Conservation (phyloP, 805 yeast genomes). For the Spencermartinsiella europaea region DNA sequence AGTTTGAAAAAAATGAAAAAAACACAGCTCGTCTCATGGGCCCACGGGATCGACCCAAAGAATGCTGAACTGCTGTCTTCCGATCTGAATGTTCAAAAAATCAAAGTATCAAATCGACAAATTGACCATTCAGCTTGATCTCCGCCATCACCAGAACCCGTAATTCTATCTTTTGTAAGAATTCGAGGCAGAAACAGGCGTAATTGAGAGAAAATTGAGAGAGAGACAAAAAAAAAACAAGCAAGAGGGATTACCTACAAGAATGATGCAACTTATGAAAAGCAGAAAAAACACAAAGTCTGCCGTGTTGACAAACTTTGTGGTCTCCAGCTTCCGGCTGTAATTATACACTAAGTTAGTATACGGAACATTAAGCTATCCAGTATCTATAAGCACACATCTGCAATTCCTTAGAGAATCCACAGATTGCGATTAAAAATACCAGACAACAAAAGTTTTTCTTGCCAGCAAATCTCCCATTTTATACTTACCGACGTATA, state of each 20-base stretch:
- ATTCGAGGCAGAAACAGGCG: constrained; percentile 35
- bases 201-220: background rate
- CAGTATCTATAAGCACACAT: too few species aligned
- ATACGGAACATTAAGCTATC: too few species aligned
- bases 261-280: constrained; percentile 18
- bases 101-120: constrained; percentile 23
- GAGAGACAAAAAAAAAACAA: background rate
- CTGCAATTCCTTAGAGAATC: too few species aligned
- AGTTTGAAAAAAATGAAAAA: constrained; percentile 1
- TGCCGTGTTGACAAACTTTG: constrained; percentile 20
- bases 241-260: constrained; percentile 18
- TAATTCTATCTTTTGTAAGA: constrained; percentile 25
- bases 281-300: constrained; percentile 24
- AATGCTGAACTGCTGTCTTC: background rate
- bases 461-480: too few species aligned
- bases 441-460: background rate
- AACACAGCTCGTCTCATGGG: background rate
- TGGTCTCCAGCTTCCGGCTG: constrained; percentile 19
- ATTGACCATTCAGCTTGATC: constrained; percentile 24
- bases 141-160: constrained; percentile 35
- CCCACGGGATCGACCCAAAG: background rate
- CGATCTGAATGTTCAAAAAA: constrained; percentile 18
- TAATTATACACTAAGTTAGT: constrained; percentile 18
- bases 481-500: constrained; percentile 16
- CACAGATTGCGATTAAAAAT: too few species aligned